Percentiles rank a stretch among this genome's conserved stretches.
Evolutionary conservation across 805 yeast genomes (phyloP).

Genomic region (Blastobotrys parvus): DNA sequence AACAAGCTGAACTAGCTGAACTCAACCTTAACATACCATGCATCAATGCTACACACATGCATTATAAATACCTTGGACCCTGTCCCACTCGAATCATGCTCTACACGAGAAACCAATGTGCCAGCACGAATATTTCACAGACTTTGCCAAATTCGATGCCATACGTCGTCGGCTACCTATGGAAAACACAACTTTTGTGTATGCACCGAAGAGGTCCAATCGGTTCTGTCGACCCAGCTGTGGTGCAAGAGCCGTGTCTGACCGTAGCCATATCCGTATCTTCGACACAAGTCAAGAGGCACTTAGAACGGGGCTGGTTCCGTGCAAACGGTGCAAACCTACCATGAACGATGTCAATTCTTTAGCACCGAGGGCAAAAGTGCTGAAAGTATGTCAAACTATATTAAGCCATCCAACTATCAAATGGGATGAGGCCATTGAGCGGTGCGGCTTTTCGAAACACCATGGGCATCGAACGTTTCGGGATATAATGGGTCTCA

Average conservation of each 20-base stretch:
- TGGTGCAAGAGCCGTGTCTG: background rate
- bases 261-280: background rate
- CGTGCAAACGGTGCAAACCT: background rate
- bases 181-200: background rate
- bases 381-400: background rate
- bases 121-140: too few relatives aligned
- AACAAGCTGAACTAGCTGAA: too few relatives aligned
- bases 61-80: too few relatives aligned
- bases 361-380: background rate
- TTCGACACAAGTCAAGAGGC: background rate
- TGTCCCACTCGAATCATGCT: too few relatives aligned
- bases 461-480: background rate
- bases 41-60: too few relatives aligned
- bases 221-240: conserved; percentile 1
- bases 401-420: background rate
- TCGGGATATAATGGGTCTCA: background rate
- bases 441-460: background rate
- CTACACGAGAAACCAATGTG: too few relatives aligned
- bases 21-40: too few relatives aligned
- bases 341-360: background rate
- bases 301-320: background rate
- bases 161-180: background rate
- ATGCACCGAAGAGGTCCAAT: background rate
- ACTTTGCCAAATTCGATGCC: background rate
- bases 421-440: background rate